phyloP scores from a whole-genome alignment of 306 rosid genomes.

The Luffa aegyptiaca region DNA sequence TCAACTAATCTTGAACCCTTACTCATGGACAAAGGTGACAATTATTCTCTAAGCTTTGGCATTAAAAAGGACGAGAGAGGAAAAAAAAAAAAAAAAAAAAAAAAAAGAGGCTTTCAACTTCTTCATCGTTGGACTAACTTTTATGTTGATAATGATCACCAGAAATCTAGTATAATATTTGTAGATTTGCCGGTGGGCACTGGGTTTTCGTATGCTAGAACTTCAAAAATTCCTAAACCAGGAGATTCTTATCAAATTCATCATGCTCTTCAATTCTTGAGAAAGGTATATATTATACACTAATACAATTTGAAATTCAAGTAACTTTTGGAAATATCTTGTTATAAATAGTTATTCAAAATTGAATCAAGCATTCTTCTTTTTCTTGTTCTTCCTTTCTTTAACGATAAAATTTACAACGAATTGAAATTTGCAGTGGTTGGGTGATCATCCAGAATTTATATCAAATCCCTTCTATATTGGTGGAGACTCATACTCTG shows the following conservation, averaged over 20 bases:
- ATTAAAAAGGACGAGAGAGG: too few species aligned
- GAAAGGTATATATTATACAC: constrained; percentile 21
- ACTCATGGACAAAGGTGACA: too few species aligned
- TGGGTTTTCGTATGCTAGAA: constrained; percentile 51
- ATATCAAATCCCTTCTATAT: constrained; percentile 31
- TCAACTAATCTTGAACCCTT: too few species aligned
- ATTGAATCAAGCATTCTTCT: too few species aligned
- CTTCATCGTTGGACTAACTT: too few species aligned
- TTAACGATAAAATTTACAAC: too few species aligned
- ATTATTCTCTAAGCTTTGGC: too few species aligned
- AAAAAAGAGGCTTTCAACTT: too few species aligned
- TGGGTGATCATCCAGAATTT: constrained; percentile 35
- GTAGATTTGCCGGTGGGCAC: constrained; percentile 49
- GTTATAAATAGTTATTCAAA: too few species aligned
- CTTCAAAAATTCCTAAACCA: constrained; percentile 8
- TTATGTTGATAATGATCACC: neutral
- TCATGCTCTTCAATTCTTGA: constrained; percentile 35
- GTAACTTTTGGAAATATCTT: too few species aligned
- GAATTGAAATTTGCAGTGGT: constrained; percentile 29
- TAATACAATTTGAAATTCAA: neutral
- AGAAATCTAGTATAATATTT: neutral
- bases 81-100: too few species aligned
- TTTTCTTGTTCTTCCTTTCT: too few species aligned
- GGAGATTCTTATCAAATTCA: constrained; percentile 30
- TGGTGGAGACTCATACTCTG: constrained; percentile 48